Conservation (phyloP, 257 asterid genomes). For the Solanum etuberosum region DNA sequence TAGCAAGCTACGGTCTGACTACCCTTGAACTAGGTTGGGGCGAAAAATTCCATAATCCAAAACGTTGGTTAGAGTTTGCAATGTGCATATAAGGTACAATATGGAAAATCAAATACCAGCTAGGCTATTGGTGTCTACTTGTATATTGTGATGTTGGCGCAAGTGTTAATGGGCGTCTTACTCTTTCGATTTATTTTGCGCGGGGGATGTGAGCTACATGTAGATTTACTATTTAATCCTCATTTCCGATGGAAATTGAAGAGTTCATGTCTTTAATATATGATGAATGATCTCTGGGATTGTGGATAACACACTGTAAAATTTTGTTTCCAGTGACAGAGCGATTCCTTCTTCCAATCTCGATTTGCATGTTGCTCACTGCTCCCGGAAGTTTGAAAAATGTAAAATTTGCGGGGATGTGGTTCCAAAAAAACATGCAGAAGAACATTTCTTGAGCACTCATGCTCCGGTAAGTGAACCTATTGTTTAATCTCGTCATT, state of each 20-base stretch:
- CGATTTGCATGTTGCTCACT: slow-evolving; percentile 86
- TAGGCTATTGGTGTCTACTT: neutral
- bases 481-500: neutral
- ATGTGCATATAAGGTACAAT: neutral
- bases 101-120: neutral
- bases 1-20: neutral
- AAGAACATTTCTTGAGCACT: slow-evolving; percentile 85
- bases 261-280: neutral
- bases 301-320: neutral
- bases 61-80: neutral
- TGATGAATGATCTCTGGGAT: neutral
- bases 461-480: slow-evolving; percentile 74
- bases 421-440: slow-evolving; percentile 63
- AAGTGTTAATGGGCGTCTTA: neutral
- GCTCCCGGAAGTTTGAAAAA: slow-evolving; percentile 90
- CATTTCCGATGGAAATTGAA: neutral
- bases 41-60: neutral
- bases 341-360: slow-evolving; percentile 67
- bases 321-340: slow-evolving; percentile 57
- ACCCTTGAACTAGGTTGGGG: neutral
- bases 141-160: neutral
- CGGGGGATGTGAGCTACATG: neutral
- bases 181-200: neutral
- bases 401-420: slow-evolving; percentile 90
- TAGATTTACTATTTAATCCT: neutral